phyloP scores from a whole-genome alignment of 1,284 basidiomycete species.

The Phylloboletellus chloephorus region DNA sequence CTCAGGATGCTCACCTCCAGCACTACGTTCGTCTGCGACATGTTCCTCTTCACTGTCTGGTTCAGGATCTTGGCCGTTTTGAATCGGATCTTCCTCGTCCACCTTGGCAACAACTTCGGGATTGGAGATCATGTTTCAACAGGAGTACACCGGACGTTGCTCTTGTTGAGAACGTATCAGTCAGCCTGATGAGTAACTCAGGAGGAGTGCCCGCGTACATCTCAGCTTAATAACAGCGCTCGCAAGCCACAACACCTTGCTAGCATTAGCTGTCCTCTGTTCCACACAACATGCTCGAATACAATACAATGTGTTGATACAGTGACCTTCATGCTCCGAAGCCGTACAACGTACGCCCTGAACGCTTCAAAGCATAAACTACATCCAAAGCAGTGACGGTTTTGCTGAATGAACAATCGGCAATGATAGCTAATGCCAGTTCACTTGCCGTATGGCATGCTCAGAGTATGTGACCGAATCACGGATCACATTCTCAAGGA shows the following conservation, averaged over 20 bases:
- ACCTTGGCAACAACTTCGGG: conserved; percentile 6
- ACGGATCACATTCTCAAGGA: conserved; percentile 68
- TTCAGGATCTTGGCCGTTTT: conserved; percentile 19
- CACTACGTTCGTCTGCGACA: conserved; percentile 13
- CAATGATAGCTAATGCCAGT: background rate
- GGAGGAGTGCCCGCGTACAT: too few relatives aligned
- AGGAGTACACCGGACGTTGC: background rate
- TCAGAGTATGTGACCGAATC: conserved; percentile 90
- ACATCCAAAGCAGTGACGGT: conserved; percentile 76
- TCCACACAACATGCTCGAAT: background rate
- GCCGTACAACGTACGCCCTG: conserved; percentile 74
- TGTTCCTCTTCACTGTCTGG: conserved; percentile 30
- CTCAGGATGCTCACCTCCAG: conserved; percentile 20
- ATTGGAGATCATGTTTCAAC: conserved; percentile 22
- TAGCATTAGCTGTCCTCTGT: too few relatives aligned
- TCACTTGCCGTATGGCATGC: conserved; percentile 69
- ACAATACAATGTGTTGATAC: conserved; percentile 12
- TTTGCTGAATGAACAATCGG: conserved; percentile 43
- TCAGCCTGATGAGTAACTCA: background rate
- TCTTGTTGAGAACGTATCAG: background rate
- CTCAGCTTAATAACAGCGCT: background rate
- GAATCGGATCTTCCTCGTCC: conserved; percentile 9
- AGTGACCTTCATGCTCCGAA: conserved; percentile 50
- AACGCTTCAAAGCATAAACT: conserved; percentile 79
- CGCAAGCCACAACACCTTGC: background rate